phyloP scores from a whole-genome alignment of 1,284 basidiomycete genomes.

The Hymenochaete sp. region DNA sequence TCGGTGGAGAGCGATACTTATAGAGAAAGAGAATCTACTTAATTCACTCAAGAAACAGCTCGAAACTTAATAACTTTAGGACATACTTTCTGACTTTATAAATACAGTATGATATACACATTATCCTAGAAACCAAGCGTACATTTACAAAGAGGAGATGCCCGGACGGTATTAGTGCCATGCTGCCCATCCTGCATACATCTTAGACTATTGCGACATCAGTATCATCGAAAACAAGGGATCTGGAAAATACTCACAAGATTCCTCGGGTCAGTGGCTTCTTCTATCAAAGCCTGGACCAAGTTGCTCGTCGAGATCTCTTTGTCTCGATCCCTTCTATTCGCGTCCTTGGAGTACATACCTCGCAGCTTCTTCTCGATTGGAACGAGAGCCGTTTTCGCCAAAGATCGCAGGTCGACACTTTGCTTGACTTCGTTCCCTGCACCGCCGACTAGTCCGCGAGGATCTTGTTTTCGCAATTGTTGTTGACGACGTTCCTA shows the following conservation, averaged over 20 bases:
- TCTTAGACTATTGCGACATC: conserved; percentile 43
- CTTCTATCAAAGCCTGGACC: conserved; percentile 84
- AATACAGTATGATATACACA: background rate
- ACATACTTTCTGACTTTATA: background rate
- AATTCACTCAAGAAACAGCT: conserved; percentile 50
- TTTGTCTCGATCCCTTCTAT: conserved; percentile 44
- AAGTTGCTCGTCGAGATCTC: conserved; percentile 77
- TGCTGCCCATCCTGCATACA: conserved; percentile 83
- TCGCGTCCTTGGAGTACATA: conserved; percentile 43
- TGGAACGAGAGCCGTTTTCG: conserved; percentile 65
- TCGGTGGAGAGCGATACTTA: conserved; percentile 46
- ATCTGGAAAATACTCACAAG: conserved; percentile 46
- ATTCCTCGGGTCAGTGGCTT: conserved; percentile 68
- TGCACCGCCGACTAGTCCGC: no score
- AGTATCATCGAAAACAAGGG: background rate
- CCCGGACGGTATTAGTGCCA: conserved; percentile 49
- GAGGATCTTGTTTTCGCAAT: no score
- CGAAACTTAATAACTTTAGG: conserved; percentile 23
- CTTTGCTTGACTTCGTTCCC: conserved; percentile 38
- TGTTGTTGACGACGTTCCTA: no score
- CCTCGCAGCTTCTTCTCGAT: conserved; percentile 84
- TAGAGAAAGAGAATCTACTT: conserved; percentile 69
- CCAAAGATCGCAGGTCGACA: conserved; percentile 52
- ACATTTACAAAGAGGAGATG: conserved; percentile 6
- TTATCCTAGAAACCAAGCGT: conserved; percentile 2